A percentile compares a stretch with the other conserved stretches of the same genome.
Evolutionary conservation across 805 yeast genomes (phyloP).

Genomic region (Candida taoyuanica): DNA sequence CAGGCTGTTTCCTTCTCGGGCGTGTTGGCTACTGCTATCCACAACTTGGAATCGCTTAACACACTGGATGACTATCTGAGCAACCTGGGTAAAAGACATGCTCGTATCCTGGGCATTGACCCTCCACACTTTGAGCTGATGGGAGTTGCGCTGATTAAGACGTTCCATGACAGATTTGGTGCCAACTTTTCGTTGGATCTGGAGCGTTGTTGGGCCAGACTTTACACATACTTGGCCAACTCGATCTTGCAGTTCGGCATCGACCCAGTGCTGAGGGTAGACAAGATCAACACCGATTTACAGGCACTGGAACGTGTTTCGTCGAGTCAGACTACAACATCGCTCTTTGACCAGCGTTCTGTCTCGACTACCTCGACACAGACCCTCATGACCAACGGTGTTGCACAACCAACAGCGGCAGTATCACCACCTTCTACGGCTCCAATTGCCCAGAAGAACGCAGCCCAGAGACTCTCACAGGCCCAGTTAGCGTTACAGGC

Average conservation of each 20-base stretch:
- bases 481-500: not conserved
- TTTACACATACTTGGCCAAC: slow-evolving; percentile 65
- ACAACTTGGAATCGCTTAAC: slow-evolving; percentile 55
- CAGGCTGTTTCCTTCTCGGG: slow-evolving; percentile 82
- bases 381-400: not conserved
- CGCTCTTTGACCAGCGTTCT: slow-evolving; percentile 14
- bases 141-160: slow-evolving; percentile 68
- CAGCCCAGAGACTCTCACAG: not conserved
- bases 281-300: slow-evolving; percentile 18
- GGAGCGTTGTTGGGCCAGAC: slow-evolving; percentile 67
- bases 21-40: slow-evolving; percentile 62
- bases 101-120: slow-evolving; percentile 70
- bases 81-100: slow-evolving; percentile 68
- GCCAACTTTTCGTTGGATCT: slow-evolving; percentile 49
- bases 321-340: slow-evolving; percentile 3
- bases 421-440: not conserved
- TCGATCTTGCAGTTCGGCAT: slow-evolving; percentile 50
- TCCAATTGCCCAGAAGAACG: not conserved
- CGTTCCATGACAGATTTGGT: slow-evolving; percentile 61
- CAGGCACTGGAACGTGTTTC: slow-evolving; percentile 8
- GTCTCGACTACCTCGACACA: slow-evolving; percentile 10
- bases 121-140: slow-evolving; percentile 61
- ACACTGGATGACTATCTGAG: slow-evolving; percentile 54
- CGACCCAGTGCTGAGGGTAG: slow-evolving; percentile 36
- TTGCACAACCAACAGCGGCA: not conserved